Percentiles rank a stretch among this genome's conserved stretches.
Evolutionary conservation across 2,329 filamentous ascomycete genomes (phyloP).

Genomic region (Calcarisporium arbuscula): DNA sequence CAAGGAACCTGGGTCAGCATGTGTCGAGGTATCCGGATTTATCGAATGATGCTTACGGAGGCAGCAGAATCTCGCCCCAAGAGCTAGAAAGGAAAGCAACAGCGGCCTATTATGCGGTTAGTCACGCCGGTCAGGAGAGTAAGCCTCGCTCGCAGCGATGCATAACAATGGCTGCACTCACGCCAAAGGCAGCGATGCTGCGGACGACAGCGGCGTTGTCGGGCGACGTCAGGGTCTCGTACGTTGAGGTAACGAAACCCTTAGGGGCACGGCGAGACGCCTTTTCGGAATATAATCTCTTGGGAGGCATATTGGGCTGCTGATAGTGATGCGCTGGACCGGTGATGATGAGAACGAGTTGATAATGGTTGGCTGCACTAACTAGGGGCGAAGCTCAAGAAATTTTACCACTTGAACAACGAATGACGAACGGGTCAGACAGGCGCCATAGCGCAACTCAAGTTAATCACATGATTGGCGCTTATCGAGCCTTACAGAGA

Average conservation of each 20-base stretch:
- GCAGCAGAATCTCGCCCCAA: constrained; percentile 61
- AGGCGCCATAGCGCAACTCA: too few relatives aligned
- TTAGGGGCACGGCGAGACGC: constrained; percentile 33
- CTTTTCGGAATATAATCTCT: constrained; percentile 49
- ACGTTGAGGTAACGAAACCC: constrained; percentile 52
- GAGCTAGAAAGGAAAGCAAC: constrained; percentile 62
- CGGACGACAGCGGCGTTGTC: constrained; percentile 65
- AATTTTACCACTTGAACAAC: too few relatives aligned
- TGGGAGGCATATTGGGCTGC: constrained; percentile 52
- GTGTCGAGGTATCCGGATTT: neutral
- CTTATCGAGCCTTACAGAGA: too few relatives aligned
- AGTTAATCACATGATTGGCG: too few relatives aligned
- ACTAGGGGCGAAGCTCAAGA: too few relatives aligned
- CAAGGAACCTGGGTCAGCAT: constrained; percentile 10
- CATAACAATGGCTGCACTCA: constrained; percentile 33
- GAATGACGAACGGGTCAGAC: too few relatives aligned
- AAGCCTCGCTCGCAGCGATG: neutral
- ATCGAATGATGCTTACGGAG: constrained; percentile 44
- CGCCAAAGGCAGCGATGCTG: constrained; percentile 62
- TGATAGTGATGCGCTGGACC: neutral
- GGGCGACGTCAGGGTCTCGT: constrained; percentile 55
- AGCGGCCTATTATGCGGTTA: constrained; percentile 41
- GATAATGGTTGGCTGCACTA: too few relatives aligned
- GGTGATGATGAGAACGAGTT: too few relatives aligned
- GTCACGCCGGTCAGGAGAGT: constrained; percentile 4